A percentile compares a stretch with the other conserved stretches of the same genome.
Conservation (phyloP, 139 green algal species). For the Edaphochlamys debaryana region DNA sequence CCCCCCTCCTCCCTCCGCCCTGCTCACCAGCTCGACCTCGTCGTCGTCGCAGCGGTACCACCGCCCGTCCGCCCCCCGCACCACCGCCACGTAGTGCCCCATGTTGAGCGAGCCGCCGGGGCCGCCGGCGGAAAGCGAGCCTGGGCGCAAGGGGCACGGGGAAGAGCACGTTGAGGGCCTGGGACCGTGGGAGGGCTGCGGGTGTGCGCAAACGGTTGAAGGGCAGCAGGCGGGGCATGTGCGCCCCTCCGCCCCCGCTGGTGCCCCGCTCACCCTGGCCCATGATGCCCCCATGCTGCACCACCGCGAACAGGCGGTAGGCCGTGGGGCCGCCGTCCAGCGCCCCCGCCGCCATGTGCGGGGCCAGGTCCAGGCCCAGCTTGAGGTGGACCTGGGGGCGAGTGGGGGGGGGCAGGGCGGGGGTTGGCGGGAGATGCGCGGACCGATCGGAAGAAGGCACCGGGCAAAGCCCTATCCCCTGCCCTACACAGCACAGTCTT, state of each 20-base stretch:
- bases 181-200: too few relatives aligned
- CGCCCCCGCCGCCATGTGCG: slow-evolving; percentile 47
- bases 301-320: slow-evolving; percentile 78
- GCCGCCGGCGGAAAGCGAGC: not conserved
- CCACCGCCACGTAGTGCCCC: slow-evolving; percentile 21
- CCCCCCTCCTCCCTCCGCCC: not conserved
- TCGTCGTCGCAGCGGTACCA: slow-evolving; percentile 62
- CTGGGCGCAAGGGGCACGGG: too few relatives aligned
- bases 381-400: slow-evolving; percentile 46
- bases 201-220: too few relatives aligned
- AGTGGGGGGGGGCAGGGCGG: not conserved
- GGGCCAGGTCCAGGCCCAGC: slow-evolving; percentile 55
- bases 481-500: too few relatives aligned
- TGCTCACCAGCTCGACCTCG: slow-evolving; percentile 30
- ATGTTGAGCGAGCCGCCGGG: not conserved
- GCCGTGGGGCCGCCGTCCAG: slow-evolving; percentile 38
- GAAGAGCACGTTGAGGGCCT: not conserved
- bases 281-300: slow-evolving; percentile 69
- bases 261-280: not conserved
- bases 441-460: too few relatives aligned
- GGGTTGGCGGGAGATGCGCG: too few relatives aligned
- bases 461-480: too few relatives aligned
- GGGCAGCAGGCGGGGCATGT: not conserved
- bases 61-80: slow-evolving; percentile 8
- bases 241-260: too few relatives aligned